Conservation (phyloP, 1,284 basidiomycete species). For the Leccinum ponderosum region DNA sequence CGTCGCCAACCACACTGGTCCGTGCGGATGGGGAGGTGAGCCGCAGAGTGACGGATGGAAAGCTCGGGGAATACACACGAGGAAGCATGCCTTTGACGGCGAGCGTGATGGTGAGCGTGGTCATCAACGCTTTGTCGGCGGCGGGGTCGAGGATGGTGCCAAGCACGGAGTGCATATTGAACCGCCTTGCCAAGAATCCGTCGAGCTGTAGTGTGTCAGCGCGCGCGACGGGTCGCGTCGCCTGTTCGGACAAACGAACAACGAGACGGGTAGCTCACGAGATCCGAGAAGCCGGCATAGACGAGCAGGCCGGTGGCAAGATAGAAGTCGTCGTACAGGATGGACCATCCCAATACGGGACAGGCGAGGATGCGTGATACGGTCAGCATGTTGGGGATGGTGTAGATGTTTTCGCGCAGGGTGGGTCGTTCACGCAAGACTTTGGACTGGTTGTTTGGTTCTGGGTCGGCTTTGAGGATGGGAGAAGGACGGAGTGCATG, state of each 20-base stretch:
- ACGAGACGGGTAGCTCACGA: constrained; percentile 52
- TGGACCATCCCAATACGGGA: constrained; percentile 90
- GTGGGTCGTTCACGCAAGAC: constrained; percentile 19
- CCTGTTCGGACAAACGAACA: constrained; percentile 9
- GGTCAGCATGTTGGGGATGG: constrained; percentile 91
- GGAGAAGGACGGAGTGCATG: constrained; percentile 13
- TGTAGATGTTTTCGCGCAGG: constrained; percentile 89
- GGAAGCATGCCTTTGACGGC: constrained; percentile 85
- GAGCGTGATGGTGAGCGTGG: constrained; percentile 88
- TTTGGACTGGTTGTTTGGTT: constrained; percentile 6
- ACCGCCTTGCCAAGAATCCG: constrained; percentile 87
- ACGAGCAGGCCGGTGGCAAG: constrained; percentile 82
- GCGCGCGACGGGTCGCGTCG: constrained; percentile 12
- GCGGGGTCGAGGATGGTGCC: constrained; percentile 96
- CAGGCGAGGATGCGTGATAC: constrained; percentile 84
- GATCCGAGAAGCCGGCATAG: constrained; percentile 88
- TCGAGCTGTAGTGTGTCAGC: constrained; percentile 53
- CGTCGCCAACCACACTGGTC: constrained; percentile 76
- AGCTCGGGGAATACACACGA: constrained; percentile 45
- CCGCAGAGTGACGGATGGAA: background rate
- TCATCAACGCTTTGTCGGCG: constrained; percentile 96
- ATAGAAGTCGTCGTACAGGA: constrained; percentile 81
- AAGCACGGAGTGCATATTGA: constrained; percentile 84
- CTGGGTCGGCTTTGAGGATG: constrained; percentile 3
- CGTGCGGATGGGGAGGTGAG: background rate